Evolutionary conservation across 768 basidiomycete species (phyloP).

Genomic region (Auriscalpium orientale): DNA sequence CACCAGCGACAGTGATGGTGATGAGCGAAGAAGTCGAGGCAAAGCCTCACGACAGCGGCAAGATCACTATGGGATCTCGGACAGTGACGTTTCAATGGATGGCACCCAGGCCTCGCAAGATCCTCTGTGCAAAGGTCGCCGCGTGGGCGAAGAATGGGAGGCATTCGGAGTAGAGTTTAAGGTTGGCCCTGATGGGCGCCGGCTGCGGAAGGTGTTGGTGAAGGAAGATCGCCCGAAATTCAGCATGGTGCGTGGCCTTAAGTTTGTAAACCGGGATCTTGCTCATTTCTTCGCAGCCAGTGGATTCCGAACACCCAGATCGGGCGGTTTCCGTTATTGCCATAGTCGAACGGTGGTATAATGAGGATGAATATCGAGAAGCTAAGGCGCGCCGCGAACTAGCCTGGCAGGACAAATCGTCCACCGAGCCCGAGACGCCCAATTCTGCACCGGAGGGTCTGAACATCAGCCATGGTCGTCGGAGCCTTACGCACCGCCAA

Average conservation of each 20-base stretch:
- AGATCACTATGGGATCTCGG: conserved; percentile 35
- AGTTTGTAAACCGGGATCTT: background rate
- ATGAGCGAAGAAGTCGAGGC: conserved; percentile 26
- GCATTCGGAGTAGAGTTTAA: conserved; percentile 63
- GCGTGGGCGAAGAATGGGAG: conserved; percentile 74
- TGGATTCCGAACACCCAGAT: conserved; percentile 75
- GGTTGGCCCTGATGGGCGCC: conserved; percentile 61
- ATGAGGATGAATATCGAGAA: conserved; percentile 61
- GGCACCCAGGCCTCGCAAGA: conserved; percentile 41
- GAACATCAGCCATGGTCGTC: background rate
- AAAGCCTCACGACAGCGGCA: conserved; percentile 46
- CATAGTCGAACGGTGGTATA: conserved; percentile 73
- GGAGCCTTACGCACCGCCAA: conserved; percentile 2
- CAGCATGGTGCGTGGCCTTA: conserved; percentile 51
- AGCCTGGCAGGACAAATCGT: conserved; percentile 60
- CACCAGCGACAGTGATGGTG: conserved; percentile 29
- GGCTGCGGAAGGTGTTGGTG: conserved; percentile 61
- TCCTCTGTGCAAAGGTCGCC: conserved; percentile 46
- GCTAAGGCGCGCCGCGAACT: conserved; percentile 55
- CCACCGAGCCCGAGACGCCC: conserved; percentile 36
- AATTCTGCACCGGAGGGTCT: conserved; percentile 21
- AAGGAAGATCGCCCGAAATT: conserved; percentile 66
- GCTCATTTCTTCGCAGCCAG: conserved; percentile 41
- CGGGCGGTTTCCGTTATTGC: conserved; percentile 59
- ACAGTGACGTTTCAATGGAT: conserved; percentile 40